phyloP scores from a whole-genome alignment of 179 eudicot genomes.

The Silene noctiflora region DNA sequence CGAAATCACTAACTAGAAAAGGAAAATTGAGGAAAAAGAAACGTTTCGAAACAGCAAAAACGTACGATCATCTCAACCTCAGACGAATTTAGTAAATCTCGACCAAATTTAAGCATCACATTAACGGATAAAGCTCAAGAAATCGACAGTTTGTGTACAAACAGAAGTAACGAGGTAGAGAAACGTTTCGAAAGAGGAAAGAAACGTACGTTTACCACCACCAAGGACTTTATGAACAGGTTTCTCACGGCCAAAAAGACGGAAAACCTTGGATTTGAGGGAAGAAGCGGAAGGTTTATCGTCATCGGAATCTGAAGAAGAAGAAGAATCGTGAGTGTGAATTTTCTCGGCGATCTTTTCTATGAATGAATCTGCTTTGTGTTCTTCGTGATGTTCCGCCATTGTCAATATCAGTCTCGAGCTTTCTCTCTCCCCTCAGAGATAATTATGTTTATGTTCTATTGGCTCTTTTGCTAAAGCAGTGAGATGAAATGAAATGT shows the following conservation, averaged over 20 bases:
- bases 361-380: conserved; percentile 43
- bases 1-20: no score
- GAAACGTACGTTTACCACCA: conserved; percentile 71
- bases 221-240: conserved; percentile 81
- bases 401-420: conserved; percentile 4
- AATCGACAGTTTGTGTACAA: no score
- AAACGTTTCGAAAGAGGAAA: no score
- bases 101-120: no score
- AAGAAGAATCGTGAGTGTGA: conserved; percentile 55
- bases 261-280: conserved; percentile 56
- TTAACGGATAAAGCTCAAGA: no score
- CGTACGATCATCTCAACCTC: no score
- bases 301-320: conserved; percentile 49
- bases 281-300: conserved; percentile 41
- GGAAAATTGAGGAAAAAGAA: no score
- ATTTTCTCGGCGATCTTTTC: conserved; percentile 61
- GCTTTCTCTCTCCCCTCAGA: conserved; percentile 11
- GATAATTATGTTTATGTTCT: background rate
- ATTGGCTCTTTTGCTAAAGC: background rate
- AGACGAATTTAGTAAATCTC: no score
- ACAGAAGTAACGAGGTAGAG: background rate
- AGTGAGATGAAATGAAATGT: background rate
- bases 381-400: conserved; percentile 53
- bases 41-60: no score
- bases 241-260: conserved; percentile 72